phyloP scores from a whole-genome alignment of 805 yeast genomes.

The Aciculoconidium aculeatum region DNA sequence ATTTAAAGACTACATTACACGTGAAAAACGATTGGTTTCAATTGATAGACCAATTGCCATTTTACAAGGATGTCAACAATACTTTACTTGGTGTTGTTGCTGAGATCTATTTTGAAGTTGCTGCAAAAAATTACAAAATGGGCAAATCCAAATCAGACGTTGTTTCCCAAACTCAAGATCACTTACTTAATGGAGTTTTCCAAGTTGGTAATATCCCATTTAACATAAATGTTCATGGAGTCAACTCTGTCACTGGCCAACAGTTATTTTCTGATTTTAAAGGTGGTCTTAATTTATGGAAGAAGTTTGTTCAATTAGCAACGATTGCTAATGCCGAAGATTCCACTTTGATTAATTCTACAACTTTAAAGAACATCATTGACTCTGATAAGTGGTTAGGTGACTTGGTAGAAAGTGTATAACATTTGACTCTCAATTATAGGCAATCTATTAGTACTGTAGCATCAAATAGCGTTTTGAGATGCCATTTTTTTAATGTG shows the following conservation, averaged over 20 bases:
- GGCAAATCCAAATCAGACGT: slow-evolving; percentile 22
- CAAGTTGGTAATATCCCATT: slow-evolving; percentile 34
- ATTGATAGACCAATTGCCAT: slow-evolving; percentile 56
- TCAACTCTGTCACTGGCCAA: slow-evolving; percentile 30
- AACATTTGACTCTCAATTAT: no score
- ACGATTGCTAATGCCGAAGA: slow-evolving; percentile 23
- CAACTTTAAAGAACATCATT: slow-evolving; percentile 16
- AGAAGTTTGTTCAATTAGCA: slow-evolving; percentile 22
- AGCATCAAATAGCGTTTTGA: no score
- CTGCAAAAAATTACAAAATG: slow-evolving; percentile 22
- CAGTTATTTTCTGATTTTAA: slow-evolving; percentile 28
- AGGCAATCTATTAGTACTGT: no score
- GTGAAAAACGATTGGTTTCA: slow-evolving; percentile 52
- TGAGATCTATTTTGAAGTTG: slow-evolving; percentile 46
- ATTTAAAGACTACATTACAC: slow-evolving; percentile 39
- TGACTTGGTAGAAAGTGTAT: slow-evolving; percentile 15
- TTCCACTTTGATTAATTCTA: slow-evolving; percentile 18
- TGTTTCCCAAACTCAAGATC: slow-evolving; percentile 21
- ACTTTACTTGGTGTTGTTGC: slow-evolving; percentile 59
- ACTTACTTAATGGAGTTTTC: slow-evolving; percentile 30
- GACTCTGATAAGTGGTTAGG: slow-evolving; percentile 29
- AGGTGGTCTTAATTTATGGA: slow-evolving; percentile 32
- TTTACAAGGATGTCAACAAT: slow-evolving; percentile 48
- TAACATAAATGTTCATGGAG: slow-evolving; percentile 37
- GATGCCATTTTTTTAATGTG: no score